These are phyloP conservation scores for Colletotrichum sp. DNA, from an alignment of 2,329 filamentous ascomycete genomes.

Conservation along the genomic window DNA sequence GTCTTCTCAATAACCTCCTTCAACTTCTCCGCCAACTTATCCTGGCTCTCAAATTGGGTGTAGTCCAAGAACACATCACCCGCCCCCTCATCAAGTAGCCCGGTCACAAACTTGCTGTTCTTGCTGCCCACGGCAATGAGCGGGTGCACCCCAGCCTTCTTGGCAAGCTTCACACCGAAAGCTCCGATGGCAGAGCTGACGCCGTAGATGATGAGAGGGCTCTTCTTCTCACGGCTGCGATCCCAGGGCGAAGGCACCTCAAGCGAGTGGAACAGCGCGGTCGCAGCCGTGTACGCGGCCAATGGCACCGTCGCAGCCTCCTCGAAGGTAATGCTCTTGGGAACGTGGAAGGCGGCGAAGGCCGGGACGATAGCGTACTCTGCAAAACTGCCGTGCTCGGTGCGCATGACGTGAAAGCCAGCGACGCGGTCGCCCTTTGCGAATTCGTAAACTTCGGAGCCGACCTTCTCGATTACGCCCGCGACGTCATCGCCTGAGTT, in stretches of 20 bases:
- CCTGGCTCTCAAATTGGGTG: conserved; percentile 17
- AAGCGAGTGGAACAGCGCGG: conserved; percentile 54
- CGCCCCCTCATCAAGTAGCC: background rate
- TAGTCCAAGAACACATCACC: conserved; percentile 24
- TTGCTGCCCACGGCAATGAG: conserved; percentile 63
- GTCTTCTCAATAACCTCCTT: conserved; percentile 10
- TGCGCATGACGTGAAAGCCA: conserved; percentile 56
- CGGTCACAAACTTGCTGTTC: conserved; percentile 21
- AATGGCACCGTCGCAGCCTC: conserved; percentile 63
- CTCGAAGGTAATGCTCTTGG: conserved; percentile 53
- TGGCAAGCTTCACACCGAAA: conserved; percentile 60
- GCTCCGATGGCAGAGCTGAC: conserved; percentile 57
- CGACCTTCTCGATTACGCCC: conserved; percentile 25
- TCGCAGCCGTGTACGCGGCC: conserved; percentile 57
- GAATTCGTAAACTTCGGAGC: conserved; percentile 21
- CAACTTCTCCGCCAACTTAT: conserved; percentile 18
- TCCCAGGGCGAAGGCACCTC: conserved; percentile 53
- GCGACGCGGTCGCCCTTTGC: conserved; percentile 49
- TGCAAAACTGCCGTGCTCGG: conserved; percentile 59
- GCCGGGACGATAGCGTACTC: conserved; percentile 64
- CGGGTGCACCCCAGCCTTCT: conserved; percentile 56
- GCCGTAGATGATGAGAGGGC: conserved; percentile 49
- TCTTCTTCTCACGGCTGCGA: conserved; percentile 17
- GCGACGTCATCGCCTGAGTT: conserved; percentile 31
- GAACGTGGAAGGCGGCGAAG: conserved; percentile 62